Evolutionary conservation across 225 moss, liverwort and hornwort genomes (phyloP), one percentile per base, ranked within the genome.

Genomic region (Straminergon stramineum): DNA sequence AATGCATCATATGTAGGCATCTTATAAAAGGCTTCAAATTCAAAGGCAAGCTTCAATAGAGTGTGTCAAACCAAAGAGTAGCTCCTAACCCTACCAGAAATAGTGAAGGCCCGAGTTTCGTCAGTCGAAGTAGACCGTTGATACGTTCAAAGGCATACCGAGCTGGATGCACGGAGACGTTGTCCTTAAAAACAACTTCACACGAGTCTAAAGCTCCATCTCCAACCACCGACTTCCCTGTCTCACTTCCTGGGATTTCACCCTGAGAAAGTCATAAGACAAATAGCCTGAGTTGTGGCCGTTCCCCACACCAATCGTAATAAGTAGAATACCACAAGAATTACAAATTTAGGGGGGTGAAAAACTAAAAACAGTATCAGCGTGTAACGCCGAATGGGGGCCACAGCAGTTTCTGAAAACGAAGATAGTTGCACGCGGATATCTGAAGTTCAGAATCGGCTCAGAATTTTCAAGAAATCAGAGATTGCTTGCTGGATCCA

Each of bases 111-210:
- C 96, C 97, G 84, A 94, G 95, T 88, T 96, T 96, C 67, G 96
- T 94, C 31, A 97, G 94, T 48, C 97, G 96, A 86, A 96, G 78
- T n/a, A 95, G 93, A 45, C 97, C 97, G 88, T 92, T 95, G 82
- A 94, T 94, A 65, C 96, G 88, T 85, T 94, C 96, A 68, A 89
- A 92, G 64, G 94, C 94, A 90, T 82, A 74, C 89, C 96, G 96
- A 62, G 97, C 94, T 41, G 97, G 97, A 85, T 94, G 95, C 86
- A 96, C 92, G 30, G 94, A 94, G 68, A 96, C 95, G 85, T 96
- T 94, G 67, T 97, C 97, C 87, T 97, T 97, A 83, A 89, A 97
- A 28, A 97, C 93, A 56, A 97, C 95, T 87, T 96, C 94, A 64
- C 93, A 96, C 30, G 92, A 91, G 37, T 96, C 97, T 74, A 89